Conservation (phyloP, 306 rosid genomes). For the Sicyos edulis region DNA sequence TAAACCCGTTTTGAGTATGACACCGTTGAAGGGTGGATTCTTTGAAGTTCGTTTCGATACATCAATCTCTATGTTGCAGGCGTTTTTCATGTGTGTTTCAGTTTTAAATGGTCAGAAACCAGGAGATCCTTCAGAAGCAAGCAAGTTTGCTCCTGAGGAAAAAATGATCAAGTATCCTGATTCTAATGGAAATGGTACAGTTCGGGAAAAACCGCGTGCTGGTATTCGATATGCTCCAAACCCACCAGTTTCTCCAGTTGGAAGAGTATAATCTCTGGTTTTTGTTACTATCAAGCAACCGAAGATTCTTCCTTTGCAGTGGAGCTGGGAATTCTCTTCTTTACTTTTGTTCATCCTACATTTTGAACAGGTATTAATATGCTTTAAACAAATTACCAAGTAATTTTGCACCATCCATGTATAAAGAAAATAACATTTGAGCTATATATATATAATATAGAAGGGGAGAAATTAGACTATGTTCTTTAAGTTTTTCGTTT, state of each 20-base stretch:
- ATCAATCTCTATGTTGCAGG: conserved; percentile 65
- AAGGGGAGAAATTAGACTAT: neutral
- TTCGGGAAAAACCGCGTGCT: conserved; percentile 35
- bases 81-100: conserved; percentile 65
- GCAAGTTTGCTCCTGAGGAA: conserved; percentile 28
- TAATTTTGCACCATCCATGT: conserved; percentile 15
- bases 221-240: conserved; percentile 47
- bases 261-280: conserved; percentile 54
- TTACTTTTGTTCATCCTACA: neutral
- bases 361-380: neutral
- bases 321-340: neutral
- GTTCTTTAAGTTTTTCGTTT: neutral
- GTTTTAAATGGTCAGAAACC: conserved; percentile 45
- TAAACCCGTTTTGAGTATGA: conserved; percentile 50
- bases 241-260: conserved; percentile 86
- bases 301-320: conserved; percentile 23
- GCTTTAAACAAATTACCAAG: conserved; percentile 5
- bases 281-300: conserved; percentile 26
- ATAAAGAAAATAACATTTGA: conserved; percentile 2
- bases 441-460: neutral
- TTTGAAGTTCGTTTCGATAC: conserved; percentile 62
- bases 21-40: conserved; percentile 61
- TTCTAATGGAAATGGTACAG: conserved; percentile 25
- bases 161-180: conserved; percentile 26
- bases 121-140: conserved; percentile 31